phyloP scores from a whole-genome alignment of 768 basidiomycete genomes.

The Kwoniella sp. region DNA sequence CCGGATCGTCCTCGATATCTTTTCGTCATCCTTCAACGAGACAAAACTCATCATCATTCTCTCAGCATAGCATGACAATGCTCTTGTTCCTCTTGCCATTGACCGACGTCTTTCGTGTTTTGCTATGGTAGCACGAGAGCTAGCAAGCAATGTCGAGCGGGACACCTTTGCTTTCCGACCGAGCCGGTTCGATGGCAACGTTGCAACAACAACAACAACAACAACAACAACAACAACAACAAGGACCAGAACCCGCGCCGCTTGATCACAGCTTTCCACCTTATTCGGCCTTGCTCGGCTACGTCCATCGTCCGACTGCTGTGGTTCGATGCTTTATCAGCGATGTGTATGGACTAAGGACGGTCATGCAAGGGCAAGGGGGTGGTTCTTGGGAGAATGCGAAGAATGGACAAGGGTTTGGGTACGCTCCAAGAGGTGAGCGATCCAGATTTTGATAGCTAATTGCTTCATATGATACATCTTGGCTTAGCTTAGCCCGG shows the following conservation, averaged over 20 bases:
- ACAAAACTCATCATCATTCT: neutral
- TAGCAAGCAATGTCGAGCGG: conserved; percentile 1
- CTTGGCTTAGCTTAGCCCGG: no score
- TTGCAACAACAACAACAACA: no score
- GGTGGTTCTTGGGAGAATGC: neutral
- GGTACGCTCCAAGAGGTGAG: conserved; percentile 29
- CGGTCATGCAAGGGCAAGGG: conserved; percentile 17
- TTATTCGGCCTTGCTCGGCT: conserved; percentile 24
- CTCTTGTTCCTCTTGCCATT: neutral
- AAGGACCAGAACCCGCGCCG: no score
- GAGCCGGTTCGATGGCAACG: no score
- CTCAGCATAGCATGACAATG: neutral
- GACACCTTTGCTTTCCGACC: no score
- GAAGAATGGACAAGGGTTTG: conserved; percentile 2
- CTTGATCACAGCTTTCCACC: neutral
- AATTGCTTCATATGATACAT: no score
- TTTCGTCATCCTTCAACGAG: no score
- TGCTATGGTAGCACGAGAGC: no score
- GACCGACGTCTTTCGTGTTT: neutral
- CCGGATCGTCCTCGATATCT: no score
- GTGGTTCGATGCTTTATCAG: conserved; percentile 41
- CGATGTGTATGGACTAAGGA: conserved; percentile 38
- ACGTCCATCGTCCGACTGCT: conserved; percentile 45
- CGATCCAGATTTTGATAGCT: conserved; percentile 2
- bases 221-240: no score